Conservation (phyloP, 768 basidiomycete species). For the Boletus tomentosulus region DNA sequence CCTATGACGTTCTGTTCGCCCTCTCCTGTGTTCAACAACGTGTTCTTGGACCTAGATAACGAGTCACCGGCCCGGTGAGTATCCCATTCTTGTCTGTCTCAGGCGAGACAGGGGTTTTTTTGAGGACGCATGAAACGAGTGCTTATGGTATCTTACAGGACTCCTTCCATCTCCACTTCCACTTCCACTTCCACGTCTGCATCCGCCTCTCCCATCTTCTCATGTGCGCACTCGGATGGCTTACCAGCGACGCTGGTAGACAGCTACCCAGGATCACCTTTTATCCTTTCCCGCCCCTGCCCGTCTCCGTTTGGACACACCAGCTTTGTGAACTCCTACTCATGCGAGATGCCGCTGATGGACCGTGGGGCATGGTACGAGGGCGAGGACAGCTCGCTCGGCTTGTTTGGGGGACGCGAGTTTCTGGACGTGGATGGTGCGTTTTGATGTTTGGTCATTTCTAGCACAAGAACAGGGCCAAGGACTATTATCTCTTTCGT, state of each 20-base stretch:
- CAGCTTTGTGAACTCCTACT: not conserved
- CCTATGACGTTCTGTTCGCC: not conserved
- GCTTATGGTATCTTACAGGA: not conserved
- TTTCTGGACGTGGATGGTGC: not conserved
- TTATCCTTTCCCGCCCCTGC: not conserved
- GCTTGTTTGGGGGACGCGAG: not conserved
- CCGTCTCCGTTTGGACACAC: not conserved
- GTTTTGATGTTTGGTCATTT: not conserved
- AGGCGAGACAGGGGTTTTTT: too few relatives aligned
- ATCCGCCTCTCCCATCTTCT: slow-evolving; percentile 3
- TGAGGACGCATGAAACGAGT: too few relatives aligned
- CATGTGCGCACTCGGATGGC: not conserved
- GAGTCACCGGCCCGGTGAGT: not conserved
- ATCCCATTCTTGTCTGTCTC: not conserved
- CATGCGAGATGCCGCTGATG: not conserved
- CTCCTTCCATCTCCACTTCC: not conserved
- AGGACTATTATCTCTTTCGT: not conserved
- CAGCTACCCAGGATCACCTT: slow-evolving; percentile 1
- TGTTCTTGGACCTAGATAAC: not conserved
- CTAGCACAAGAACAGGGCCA: not conserved
- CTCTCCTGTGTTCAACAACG: not conserved
- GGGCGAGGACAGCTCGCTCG: not conserved
- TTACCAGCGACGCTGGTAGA: not conserved
- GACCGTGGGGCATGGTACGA: not conserved
- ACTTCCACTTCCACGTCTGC: not conserved